Conservation (phyloP, 2,329 filamentous ascomycete genomes). For the Epichloe glyceriae region DNA sequence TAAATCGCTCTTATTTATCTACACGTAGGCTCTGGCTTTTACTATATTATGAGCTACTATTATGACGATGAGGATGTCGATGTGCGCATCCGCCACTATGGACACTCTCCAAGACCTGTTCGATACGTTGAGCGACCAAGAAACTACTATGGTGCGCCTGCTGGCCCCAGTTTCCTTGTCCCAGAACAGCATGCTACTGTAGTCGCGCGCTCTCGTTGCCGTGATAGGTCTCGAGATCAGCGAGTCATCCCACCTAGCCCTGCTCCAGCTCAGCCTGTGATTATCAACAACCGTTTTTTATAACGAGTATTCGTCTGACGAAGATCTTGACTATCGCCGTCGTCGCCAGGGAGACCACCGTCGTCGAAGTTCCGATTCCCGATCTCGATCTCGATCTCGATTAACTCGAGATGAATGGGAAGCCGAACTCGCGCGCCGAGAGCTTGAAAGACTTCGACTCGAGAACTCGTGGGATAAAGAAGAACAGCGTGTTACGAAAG, state of each 20-base stretch:
- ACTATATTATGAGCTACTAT: constrained; percentile 23
- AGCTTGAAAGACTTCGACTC: constrained; percentile 33
- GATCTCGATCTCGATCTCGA: constrained; percentile 16
- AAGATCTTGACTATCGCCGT: constrained; percentile 17
- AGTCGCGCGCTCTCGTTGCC: constrained; percentile 26
- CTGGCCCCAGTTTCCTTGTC: constrained; percentile 28
- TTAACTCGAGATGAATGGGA: constrained; percentile 30
- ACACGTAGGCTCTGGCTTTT: neutral
- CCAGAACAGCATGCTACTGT: constrained; percentile 34
- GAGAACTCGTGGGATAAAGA: constrained; percentile 25
- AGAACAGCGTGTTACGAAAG: constrained; percentile 23
- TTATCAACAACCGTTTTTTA: constrained; percentile 47
- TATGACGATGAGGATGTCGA: constrained; percentile 44
- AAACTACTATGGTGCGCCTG: constrained; percentile 26
- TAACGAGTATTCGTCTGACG: constrained; percentile 34
- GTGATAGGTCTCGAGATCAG: constrained; percentile 33
- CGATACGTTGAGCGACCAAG: constrained; percentile 33
- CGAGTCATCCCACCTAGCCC: constrained; percentile 26
- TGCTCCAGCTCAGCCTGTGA: constrained; percentile 29
- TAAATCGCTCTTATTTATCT: too few relatives aligned
- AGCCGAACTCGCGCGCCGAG: constrained; percentile 24
- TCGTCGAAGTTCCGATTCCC: constrained; percentile 16
- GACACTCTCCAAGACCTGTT: constrained; percentile 26
- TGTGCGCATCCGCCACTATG: constrained; percentile 32
- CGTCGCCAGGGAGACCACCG: constrained; percentile 14